phyloP scores from a whole-genome alignment of 106 monocot genomes.

The Phalaenopsis equestris region DNA sequence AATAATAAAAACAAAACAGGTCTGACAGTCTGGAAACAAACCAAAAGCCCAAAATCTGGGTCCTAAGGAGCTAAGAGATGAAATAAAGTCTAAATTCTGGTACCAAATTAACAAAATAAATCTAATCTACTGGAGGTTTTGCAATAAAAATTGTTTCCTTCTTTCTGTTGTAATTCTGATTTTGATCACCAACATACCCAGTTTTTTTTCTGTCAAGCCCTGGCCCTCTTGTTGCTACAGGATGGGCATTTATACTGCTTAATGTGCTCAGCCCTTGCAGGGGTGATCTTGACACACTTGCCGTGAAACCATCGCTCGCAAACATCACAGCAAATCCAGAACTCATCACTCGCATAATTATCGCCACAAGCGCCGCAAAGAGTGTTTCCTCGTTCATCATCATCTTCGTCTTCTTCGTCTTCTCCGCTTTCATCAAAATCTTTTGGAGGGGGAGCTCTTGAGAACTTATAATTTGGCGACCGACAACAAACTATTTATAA shows the following conservation, averaged over 20 bases:
- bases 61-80: too few relatives aligned
- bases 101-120: too few relatives aligned
- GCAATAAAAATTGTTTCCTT: not conserved
- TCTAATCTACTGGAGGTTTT: not conserved
- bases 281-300: conserved; percentile 22
- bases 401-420: conserved; percentile 11
- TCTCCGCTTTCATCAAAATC: conserved; percentile 16
- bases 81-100: too few relatives aligned
- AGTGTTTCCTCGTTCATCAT: conserved; percentile 14
- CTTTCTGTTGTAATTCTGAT: not conserved
- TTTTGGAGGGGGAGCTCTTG: conserved; percentile 10
- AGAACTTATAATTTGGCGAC: too few relatives aligned
- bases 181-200: not conserved
- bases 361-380: conserved; percentile 18
- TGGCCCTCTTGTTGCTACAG: conserved; percentile 22
- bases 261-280: conserved; percentile 20
- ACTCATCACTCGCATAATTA: conserved; percentile 19
- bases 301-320: conserved; percentile 25
- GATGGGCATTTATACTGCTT: conserved; percentile 25
- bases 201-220: conserved; percentile 1
- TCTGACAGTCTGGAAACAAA: not conserved
- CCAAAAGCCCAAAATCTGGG: not conserved
- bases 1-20: not conserved
- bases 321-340: conserved; percentile 25
- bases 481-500: too few relatives aligned